phyloP scores from a whole-genome alignment of 78 protist genomes.

The Tieghemostelium lacteum region DNA sequence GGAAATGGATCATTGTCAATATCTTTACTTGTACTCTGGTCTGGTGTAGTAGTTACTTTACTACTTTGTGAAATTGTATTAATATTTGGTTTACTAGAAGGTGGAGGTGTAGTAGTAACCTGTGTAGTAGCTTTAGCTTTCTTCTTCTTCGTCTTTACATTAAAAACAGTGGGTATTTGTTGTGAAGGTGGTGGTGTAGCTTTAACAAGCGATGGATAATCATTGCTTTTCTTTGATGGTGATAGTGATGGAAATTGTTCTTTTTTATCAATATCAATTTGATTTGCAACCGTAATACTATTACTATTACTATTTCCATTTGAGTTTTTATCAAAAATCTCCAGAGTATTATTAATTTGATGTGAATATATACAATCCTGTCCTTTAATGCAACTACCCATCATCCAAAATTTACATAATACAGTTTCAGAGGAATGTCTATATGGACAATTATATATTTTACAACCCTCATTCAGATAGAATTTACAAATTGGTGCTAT shows the following conservation, averaged over 20 bases:
- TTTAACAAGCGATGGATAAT: no score
- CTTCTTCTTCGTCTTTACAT: not conserved
- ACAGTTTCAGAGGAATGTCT: slow-evolving; percentile 14
- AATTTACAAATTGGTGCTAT: slow-evolving; percentile 18
- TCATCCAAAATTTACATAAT: slow-evolving; percentile 45
- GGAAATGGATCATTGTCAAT: slow-evolving; percentile 22
- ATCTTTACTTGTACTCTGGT: no score
- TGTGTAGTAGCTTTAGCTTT: no score
- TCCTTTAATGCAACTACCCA: not conserved
- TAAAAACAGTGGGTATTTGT: no score
- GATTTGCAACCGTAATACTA: not conserved
- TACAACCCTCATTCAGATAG: not conserved
- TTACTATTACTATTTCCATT: slow-evolving; percentile 2
- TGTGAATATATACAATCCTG: slow-evolving; percentile 5
- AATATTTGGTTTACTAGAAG: no score
- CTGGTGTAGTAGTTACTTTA: no score
- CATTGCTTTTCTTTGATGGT: not conserved
- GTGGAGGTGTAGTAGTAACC: no score
- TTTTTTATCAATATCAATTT: not conserved
- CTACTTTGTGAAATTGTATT: no score
- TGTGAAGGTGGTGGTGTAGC: no score
- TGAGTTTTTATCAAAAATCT: not conserved
- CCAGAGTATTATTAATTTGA: slow-evolving; percentile 12
- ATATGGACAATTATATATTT: slow-evolving; percentile 21
- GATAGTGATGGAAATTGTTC: not conserved